Percentiles rank a stretch among this genome's conserved stretches.
phyloP scores from a whole-genome alignment of 345 rosid genomes.

The Leavenworthia alabamica region DNA sequence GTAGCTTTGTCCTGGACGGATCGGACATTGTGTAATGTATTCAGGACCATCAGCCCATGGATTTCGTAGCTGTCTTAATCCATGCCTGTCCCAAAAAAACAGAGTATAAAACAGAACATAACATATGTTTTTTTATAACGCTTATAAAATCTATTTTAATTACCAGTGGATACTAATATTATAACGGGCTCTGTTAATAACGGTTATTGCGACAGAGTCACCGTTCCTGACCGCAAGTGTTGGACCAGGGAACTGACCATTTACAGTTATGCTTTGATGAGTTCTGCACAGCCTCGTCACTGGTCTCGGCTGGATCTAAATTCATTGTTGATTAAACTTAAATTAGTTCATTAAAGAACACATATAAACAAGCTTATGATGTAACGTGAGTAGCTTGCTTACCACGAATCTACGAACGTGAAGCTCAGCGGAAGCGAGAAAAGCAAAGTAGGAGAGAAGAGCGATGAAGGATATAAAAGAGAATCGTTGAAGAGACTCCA shows the following conservation, averaged over 20 bases:
- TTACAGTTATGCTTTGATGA: constrained; percentile 57
- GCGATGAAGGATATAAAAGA: constrained; percentile 4
- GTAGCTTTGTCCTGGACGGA: constrained; percentile 60
- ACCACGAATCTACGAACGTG: constrained; percentile 34
- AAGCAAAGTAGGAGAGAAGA: constrained; percentile 18
- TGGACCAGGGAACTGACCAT: constrained; percentile 86
- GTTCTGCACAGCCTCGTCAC: constrained; percentile 96
- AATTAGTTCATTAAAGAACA: background rate
- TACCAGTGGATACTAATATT: constrained; percentile 76
- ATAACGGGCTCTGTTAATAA: constrained; percentile 61
- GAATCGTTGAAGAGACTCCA: constrained; percentile 22
- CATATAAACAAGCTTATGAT: background rate
- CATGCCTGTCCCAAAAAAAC: constrained; percentile 44
- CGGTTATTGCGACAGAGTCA: constrained; percentile 57
- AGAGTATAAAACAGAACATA: constrained; percentile 6
- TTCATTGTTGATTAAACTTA: background rate
- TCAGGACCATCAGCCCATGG: constrained; percentile 96
- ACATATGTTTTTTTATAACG: background rate
- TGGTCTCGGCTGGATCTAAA: constrained; percentile 50
- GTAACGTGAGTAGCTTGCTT: constrained; percentile 8
- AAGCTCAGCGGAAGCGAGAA: constrained; percentile 30
- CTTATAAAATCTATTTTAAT: background rate
- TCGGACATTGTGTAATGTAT: constrained; percentile 77
- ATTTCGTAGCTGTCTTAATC: constrained; percentile 54
- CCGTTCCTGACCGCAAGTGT: constrained; percentile 67